Percentiles rank a stretch among this genome's conserved stretches.
phyloP scores from a whole-genome alignment of 257 asterid genomes.

The Nyctanthes arbortristis region DNA sequence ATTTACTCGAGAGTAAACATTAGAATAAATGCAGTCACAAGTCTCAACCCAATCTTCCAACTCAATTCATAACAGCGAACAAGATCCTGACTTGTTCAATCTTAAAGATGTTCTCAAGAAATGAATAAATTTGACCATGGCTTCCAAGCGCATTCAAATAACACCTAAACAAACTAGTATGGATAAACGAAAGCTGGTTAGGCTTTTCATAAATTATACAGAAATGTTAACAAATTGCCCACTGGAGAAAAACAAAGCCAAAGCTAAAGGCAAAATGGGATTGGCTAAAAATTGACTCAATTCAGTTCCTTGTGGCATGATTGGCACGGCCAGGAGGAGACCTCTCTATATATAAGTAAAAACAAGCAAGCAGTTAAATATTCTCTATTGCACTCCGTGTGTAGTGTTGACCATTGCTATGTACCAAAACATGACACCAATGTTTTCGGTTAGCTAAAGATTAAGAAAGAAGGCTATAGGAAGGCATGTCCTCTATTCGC shows the following conservation, averaged over 20 bases:
- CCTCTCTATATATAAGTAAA: not conserved
- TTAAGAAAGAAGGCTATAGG: slow-evolving; percentile 59
- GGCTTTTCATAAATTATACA: not conserved
- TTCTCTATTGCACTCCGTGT: not conserved
- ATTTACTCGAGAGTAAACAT: too few species aligned
- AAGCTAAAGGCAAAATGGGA: not conserved
- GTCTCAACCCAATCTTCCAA: too few species aligned
- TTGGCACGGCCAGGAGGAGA: not conserved
- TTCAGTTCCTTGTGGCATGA: not conserved
- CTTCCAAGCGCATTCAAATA: too few species aligned
- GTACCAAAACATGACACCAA: not conserved
- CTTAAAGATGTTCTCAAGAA: too few species aligned
- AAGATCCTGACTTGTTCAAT: too few species aligned
- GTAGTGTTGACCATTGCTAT: not conserved
- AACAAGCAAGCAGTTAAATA: not conserved
- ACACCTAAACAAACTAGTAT: too few species aligned
- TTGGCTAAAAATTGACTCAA: not conserved
- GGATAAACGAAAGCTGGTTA: too few species aligned
- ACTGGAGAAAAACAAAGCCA: not conserved
- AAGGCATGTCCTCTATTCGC: slow-evolving; percentile 79
- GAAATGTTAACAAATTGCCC: not conserved
- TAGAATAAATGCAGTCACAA: too few species aligned
- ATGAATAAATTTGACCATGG: too few species aligned
- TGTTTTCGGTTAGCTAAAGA: slow-evolving; percentile 12
- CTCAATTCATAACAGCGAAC: too few species aligned